phyloP scores from a whole-genome alignment of 192 early-diverging fungal genomes.

The Coemansia sp. region DNA sequence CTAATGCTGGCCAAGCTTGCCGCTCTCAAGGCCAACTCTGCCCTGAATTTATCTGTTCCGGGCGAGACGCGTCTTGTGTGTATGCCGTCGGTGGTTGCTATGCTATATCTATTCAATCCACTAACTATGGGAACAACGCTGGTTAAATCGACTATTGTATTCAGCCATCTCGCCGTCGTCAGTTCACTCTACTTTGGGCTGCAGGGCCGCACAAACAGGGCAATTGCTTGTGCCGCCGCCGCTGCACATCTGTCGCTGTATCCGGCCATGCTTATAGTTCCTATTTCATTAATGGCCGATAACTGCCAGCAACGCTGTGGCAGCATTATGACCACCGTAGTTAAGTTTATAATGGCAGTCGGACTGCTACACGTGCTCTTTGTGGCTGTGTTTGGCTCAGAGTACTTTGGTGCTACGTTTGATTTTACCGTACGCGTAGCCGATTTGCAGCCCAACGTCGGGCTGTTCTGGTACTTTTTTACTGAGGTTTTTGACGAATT shows the following conservation, averaged over 20 bases:
- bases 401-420: slow-evolving; percentile 38
- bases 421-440: slow-evolving; percentile 63
- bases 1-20: slow-evolving; percentile 62
- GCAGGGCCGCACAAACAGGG: slow-evolving; percentile 43
- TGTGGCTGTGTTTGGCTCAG: slow-evolving; percentile 16
- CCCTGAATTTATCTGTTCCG: slow-evolving; percentile 23
- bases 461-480: slow-evolving; percentile 98
- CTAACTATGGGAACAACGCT: slow-evolving; percentile 73
- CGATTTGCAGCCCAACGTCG: slow-evolving; percentile 95
- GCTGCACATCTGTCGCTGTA: slow-evolving; percentile 87
- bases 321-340: slow-evolving; percentile 11
- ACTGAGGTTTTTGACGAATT: slow-evolving; percentile 99
- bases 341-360: slow-evolving; percentile 17
- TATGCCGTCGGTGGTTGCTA: slow-evolving; percentile 38
- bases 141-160: slow-evolving; percentile 69
- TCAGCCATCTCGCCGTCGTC: slow-evolving; percentile 76
- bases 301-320: not conserved
- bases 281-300: slow-evolving; percentile 30
- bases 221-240: slow-evolving; percentile 73
- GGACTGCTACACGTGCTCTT: slow-evolving; percentile 29
- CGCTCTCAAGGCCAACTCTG: slow-evolving; percentile 24
- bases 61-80: slow-evolving; percentile 49
- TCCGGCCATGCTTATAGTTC: slow-evolving; percentile 75
- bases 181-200: slow-evolving; percentile 68
- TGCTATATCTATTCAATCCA: slow-evolving; percentile 78